phyloP scores from a whole-genome alignment of 352 stramenopile species.

The Phytophthora sp. region DNA sequence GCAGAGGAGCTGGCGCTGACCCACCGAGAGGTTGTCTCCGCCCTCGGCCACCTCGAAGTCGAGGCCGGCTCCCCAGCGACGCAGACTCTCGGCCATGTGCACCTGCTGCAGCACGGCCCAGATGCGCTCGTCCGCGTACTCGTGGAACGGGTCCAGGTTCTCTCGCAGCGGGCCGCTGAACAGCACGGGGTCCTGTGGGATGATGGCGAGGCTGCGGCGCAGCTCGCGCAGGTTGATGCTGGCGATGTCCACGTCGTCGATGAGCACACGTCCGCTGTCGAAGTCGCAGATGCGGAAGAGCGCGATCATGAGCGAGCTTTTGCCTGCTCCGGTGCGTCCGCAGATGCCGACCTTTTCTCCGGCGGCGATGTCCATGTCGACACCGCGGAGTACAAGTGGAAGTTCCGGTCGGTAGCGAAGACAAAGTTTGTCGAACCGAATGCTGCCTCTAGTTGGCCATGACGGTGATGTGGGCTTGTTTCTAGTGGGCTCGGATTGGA shows the following conservation, averaged over 20 bases:
- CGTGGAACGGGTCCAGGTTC: conserved; percentile 93
- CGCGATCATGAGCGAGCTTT: conserved; percentile 44
- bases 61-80: too few relatives aligned
- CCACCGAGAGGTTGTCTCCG: too few relatives aligned
- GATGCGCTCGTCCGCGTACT: conserved; percentile 74
- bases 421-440: conserved; percentile 30
- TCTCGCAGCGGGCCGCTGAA: conserved; percentile 91
- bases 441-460: conserved; percentile 29
- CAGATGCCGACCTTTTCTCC: conserved; percentile 66
- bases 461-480: neutral
- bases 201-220: conserved; percentile 44
- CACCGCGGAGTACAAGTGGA: conserved; percentile 37
- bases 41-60: too few relatives aligned
- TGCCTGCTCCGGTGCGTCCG: conserved; percentile 44
- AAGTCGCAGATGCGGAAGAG: conserved; percentile 52
- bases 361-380: conserved; percentile 33
- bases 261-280: conserved; percentile 75
- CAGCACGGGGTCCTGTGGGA: conserved; percentile 87
- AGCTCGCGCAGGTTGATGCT: conserved; percentile 41
- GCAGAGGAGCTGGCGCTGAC: too few relatives aligned
- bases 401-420: conserved; percentile 48
- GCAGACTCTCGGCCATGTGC: too few relatives aligned
- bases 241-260: conserved; percentile 86
- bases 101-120: conserved; percentile 61
- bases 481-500: neutral